Conservation (phyloP, 1,139 yeast genomes). For the Zygoascus sp. region DNA sequence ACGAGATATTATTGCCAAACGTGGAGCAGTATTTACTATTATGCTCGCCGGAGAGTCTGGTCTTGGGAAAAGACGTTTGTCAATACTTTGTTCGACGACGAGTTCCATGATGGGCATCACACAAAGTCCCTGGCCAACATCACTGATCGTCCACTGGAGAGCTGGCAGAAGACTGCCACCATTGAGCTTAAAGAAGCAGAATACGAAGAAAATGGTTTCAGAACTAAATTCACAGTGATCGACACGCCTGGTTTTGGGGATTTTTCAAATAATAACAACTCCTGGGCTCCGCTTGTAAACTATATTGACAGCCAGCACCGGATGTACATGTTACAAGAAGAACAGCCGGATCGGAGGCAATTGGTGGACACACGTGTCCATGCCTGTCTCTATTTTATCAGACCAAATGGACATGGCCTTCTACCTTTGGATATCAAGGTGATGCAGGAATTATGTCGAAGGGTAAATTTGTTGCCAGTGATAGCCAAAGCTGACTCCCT, state of each 20-base stretch:
- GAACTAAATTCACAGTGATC: conserved; percentile 50
- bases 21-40: conserved; percentile 79
- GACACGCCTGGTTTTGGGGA: conserved; percentile 84
- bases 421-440: conserved; percentile 59
- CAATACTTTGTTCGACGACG: conserved; percentile 60
- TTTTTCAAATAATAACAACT: conserved; percentile 51
- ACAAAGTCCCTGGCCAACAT: conserved; percentile 3
- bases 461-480: conserved; percentile 73
- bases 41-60: conserved; percentile 95
- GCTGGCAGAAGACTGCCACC: conserved; percentile 35
- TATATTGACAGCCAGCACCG: conserved; percentile 61
- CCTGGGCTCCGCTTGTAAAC: conserved; percentile 56
- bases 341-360: conserved; percentile 58
- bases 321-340: conserved; percentile 57
- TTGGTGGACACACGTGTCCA: conserved; percentile 62
- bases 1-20: conserved; percentile 70
- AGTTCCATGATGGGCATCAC: conserved; percentile 32
- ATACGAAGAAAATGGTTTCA: conserved; percentile 50
- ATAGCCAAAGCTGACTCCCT: conserved; percentile 72
- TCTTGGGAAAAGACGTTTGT: conserved; percentile 77
- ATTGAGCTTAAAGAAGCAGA: conserved; percentile 41
- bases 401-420: conserved; percentile 52
- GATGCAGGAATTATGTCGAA: conserved; percentile 59
- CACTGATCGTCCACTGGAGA: conserved; percentile 7
- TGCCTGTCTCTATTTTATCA: conserved; percentile 67